A percentile compares a stretch with the other conserved stretches of the same genome.
Conservation (phyloP, 1,139 yeast species). For the Lodderomyces jiufengensis region DNA sequence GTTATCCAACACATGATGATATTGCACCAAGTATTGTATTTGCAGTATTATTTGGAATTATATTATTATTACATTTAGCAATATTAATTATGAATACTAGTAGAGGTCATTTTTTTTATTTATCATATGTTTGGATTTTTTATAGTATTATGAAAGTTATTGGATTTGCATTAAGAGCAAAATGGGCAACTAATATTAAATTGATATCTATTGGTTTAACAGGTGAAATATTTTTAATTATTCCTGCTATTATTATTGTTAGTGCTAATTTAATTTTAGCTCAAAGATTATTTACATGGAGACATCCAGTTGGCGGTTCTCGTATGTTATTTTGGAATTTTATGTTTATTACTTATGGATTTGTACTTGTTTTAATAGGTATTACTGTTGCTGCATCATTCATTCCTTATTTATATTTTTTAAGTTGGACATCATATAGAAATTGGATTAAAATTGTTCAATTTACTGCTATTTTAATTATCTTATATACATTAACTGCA, state of each 20-base stretch:
- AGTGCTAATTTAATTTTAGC: slow-evolving; percentile 40
- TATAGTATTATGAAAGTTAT: slow-evolving; percentile 27
- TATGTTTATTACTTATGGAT: slow-evolving; percentile 30
- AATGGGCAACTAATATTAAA: slow-evolving; percentile 29
- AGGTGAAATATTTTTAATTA: slow-evolving; percentile 31
- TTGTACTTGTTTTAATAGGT: slow-evolving; percentile 29
- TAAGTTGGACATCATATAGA: slow-evolving; percentile 20
- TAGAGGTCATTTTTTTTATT: slow-evolving; percentile 36
- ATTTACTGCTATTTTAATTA: slow-evolving; percentile 29
- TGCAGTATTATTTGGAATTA: slow-evolving; percentile 25
- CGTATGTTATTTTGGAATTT: slow-evolving; percentile 32
- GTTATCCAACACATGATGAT: slow-evolving; percentile 29
- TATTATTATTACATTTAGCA: slow-evolving; percentile 23
- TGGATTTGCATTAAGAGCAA: slow-evolving; percentile 31
- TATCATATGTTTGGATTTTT: slow-evolving; percentile 31
- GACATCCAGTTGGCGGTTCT: slow-evolving; percentile 48
- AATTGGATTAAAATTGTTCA: slow-evolving; percentile 29
- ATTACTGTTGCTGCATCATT: slow-evolving; percentile 34
- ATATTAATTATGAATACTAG: slow-evolving; percentile 29
- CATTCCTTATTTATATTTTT: slow-evolving; percentile 31
- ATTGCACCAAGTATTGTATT: slow-evolving; percentile 31
- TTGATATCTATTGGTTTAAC: slow-evolving; percentile 27
- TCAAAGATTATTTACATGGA: slow-evolving; percentile 44
- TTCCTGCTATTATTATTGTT: slow-evolving; percentile 32
- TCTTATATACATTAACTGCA: slow-evolving; percentile 35